These are phyloP conservation scores for Penicillium alfredii DNA, from an alignment of 495 filamentous ascomycete species.

Conservation along the genomic window DNA sequence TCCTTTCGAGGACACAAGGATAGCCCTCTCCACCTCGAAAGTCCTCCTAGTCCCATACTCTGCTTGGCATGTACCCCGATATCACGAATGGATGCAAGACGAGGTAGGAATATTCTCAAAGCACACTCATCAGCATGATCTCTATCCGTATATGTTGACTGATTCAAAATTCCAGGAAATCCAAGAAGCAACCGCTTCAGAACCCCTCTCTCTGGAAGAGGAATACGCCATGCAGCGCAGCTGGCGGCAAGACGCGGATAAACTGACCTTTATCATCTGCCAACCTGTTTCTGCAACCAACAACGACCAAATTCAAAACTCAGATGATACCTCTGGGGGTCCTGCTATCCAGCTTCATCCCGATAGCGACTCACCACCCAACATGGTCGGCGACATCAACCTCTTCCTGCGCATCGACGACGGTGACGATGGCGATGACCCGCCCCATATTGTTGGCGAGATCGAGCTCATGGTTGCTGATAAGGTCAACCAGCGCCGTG, in stretches of 20 bases:
- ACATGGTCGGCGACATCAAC: slow-evolving; percentile 84
- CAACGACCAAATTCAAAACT: neutral
- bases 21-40: slow-evolving; percentile 60
- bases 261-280: slow-evolving; percentile 45
- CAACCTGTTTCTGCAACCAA: slow-evolving; percentile 12
- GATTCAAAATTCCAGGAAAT: slow-evolving; percentile 51
- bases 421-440: slow-evolving; percentile 35
- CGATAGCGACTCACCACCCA: slow-evolving; percentile 43
- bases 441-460: slow-evolving; percentile 55
- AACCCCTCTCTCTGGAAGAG: slow-evolving; percentile 66
- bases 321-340: too few species aligned
- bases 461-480: slow-evolving; percentile 86
- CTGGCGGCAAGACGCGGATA: slow-evolving; percentile 68
- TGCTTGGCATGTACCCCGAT: slow-evolving; percentile 68
- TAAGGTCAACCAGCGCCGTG: slow-evolving; percentile 49
- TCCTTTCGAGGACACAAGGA: too few species aligned
- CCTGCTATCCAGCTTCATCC: slow-evolving; percentile 27
- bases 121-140: neutral
- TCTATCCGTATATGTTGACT: neutral
- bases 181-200: slow-evolving; percentile 76
- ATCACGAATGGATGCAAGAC: slow-evolving; percentile 90
- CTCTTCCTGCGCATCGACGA: slow-evolving; percentile 62
- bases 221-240: slow-evolving; percentile 80
- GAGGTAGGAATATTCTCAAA: slow-evolving; percentile 50
- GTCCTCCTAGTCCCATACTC: slow-evolving; percentile 81